Evolutionary conservation across 148 eudicot species (phyloP).

Genomic region (Camellia sinensis): DNA sequence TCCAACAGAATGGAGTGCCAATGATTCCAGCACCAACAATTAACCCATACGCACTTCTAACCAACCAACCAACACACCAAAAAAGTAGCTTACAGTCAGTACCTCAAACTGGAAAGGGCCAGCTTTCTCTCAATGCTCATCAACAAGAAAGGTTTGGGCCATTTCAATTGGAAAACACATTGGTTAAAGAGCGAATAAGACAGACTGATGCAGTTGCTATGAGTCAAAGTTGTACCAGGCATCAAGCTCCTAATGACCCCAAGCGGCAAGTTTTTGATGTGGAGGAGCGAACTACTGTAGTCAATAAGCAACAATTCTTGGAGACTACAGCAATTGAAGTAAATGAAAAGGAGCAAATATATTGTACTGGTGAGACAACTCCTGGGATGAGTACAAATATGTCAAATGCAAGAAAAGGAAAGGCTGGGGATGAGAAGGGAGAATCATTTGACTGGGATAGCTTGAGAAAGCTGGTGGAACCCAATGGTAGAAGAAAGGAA

Average conservation of each 20-base stretch:
- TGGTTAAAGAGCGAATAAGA: constrained; percentile 11
- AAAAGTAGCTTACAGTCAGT: constrained; percentile 1
- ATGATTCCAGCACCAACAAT: constrained; percentile 22
- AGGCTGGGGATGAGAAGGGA: constrained; percentile 33
- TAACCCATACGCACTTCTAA: constrained; percentile 11
- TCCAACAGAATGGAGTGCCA: constrained; percentile 20
- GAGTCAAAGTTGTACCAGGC: constrained; percentile 8
- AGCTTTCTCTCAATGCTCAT: constrained; percentile 17
- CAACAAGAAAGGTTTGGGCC: constrained; percentile 17
- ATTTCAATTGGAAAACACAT: constrained; percentile 20
- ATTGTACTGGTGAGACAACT: constrained; percentile 21
- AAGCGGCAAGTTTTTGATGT: constrained; percentile 3
- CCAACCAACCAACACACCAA: not conserved
- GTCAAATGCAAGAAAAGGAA: constrained; percentile 34
- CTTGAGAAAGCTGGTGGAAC: constrained; percentile 49
- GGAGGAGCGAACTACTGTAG: constrained; percentile 14
- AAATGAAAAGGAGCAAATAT: constrained; percentile 20
- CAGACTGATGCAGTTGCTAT: constrained; percentile 14
- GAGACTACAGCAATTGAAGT: constrained; percentile 17
- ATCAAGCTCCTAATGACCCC: constrained; percentile 19
- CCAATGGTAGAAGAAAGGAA: constrained; percentile 26
- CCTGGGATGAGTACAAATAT: constrained; percentile 20
- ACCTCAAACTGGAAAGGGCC: constrained; percentile 3
- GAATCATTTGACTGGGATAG: constrained; percentile 56
- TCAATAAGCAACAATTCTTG: constrained; percentile 13